phyloP scores from a whole-genome alignment of 208 protist species.

The Wallacemonas sp. region DNA sequence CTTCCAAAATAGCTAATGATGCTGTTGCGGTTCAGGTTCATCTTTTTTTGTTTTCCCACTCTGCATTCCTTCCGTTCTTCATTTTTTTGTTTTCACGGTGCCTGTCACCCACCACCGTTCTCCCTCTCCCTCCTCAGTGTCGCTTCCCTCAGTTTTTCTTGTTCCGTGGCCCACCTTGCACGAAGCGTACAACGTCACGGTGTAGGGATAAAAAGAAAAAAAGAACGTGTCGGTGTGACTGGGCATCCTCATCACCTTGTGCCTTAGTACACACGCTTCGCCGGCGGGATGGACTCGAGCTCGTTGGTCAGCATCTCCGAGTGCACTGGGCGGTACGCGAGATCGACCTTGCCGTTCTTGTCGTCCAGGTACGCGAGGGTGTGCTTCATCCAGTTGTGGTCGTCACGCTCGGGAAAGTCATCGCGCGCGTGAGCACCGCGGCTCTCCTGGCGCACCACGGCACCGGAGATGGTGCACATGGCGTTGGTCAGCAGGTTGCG shows the following conservation, averaged over 20 bases:
- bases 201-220: constrained; percentile 5
- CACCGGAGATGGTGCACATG: constrained; percentile 93
- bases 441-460: constrained; percentile 95
- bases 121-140: neutral
- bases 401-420: constrained; percentile 96
- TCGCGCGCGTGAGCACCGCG: constrained; percentile 98
- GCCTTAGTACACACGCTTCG: constrained; percentile 92
- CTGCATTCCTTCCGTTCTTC: no score
- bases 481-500: constrained; percentile 98
- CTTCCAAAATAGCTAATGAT: no score
- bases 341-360: constrained; percentile 83
- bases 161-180: no score
- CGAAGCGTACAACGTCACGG: neutral
- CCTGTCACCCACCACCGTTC: constrained; percentile 5
- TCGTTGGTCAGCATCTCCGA: constrained; percentile 92
- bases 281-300: constrained; percentile 78
- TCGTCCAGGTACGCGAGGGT: constrained; percentile 96
- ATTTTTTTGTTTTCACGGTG: neutral
- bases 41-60: constrained; percentile 8
- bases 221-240: neutral
- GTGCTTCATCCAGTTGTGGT: constrained; percentile 99
- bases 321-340: constrained; percentile 95
- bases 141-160: neutral
- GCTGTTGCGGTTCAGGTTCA: neutral
- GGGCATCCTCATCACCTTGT: constrained; percentile 2